Percentiles rank a stretch among this genome's conserved stretches.
Conservation (phyloP, 148 eudicot genomes). For the Fagopyrum esculentum region DNA sequence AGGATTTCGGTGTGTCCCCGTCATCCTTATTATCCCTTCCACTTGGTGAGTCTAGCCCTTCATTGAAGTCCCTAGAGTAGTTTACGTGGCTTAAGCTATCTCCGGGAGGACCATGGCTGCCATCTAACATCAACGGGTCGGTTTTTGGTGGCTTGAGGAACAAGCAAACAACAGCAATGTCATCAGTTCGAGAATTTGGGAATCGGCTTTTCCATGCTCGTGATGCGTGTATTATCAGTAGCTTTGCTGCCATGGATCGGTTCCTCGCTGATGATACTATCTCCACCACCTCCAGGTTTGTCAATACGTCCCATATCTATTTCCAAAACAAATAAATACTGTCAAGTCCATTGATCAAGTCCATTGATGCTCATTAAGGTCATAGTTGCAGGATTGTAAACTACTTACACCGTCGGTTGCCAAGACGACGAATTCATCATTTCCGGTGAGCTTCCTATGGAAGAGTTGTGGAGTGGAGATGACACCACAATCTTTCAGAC, state of each 20-base stretch:
- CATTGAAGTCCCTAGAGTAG: background rate
- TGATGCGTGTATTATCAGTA: constrained; percentile 46
- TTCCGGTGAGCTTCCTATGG: constrained; percentile 46
- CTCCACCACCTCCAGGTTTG: constrained; percentile 64
- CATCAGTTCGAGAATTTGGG: constrained; percentile 61
- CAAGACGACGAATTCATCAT: constrained; percentile 77
- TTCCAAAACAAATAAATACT: background rate
- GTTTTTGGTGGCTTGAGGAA: constrained; percentile 37
- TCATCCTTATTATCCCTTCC: background rate
- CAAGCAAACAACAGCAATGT: constrained; percentile 57
- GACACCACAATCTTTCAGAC: constrained; percentile 83
- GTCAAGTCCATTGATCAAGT: constrained; percentile 1
- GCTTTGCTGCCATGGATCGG: constrained; percentile 62
- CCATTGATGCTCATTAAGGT: background rate
- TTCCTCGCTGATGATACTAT: constrained; percentile 56
- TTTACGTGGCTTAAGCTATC: background rate
- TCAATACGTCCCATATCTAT: constrained; percentile 84
- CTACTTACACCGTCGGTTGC: constrained; percentile 90
- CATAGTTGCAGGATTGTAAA: background rate
- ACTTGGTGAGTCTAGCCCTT: background rate
- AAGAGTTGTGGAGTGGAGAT: constrained; percentile 70
- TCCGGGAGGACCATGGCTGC: background rate
- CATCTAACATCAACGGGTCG: background rate
- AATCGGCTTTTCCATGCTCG: constrained; percentile 66
- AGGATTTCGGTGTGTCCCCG: background rate